A percentile compares a stretch with the other conserved stretches of the same genome.
These are phyloP conservation scores for Lipomyces spencermartinsiae DNA, from an alignment of 805 yeast species.

Conservation along the genomic window DNA sequence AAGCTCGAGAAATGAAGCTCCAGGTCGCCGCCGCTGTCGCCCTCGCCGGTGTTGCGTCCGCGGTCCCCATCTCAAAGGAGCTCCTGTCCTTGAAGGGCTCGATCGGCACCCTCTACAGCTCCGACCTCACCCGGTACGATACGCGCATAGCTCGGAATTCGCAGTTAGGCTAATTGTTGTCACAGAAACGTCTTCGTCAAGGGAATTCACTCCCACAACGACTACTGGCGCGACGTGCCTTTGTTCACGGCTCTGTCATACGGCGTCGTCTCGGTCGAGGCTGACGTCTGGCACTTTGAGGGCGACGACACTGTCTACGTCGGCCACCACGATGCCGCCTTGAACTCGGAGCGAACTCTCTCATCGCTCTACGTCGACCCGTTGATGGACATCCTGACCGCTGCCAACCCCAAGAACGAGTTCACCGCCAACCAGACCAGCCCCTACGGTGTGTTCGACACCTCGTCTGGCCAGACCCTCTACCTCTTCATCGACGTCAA, in stretches of 20 bases:
- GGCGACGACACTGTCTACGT: slow-evolving; percentile 49
- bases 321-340: slow-evolving; percentile 62
- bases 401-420: slow-evolving; percentile 51
- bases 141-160: neutral
- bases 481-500: slow-evolving; percentile 68
- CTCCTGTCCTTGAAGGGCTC: slow-evolving; percentile 24
- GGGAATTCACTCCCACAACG: slow-evolving; percentile 62
- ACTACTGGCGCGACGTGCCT: slow-evolving; percentile 59
- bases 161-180: neutral
- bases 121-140: slow-evolving; percentile 33
- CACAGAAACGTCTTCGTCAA: slow-evolving; percentile 46
- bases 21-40: slow-evolving; percentile 14
- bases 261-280: slow-evolving; percentile 60
- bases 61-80: slow-evolving; percentile 25
- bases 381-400: slow-evolving; percentile 54
- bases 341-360: slow-evolving; percentile 56
- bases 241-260: slow-evolving; percentile 55
- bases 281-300: slow-evolving; percentile 60
- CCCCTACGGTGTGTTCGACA: slow-evolving; percentile 49
- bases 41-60: slow-evolving; percentile 29
- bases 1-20: slow-evolving; percentile 18
- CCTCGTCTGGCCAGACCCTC: slow-evolving; percentile 58
- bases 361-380: slow-evolving; percentile 60
- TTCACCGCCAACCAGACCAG: slow-evolving; percentile 33
- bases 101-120: slow-evolving; percentile 27